Evolutionary conservation across 176 grass and related monocot species (phyloP).

Genomic region (Raddia distichophylla): DNA sequence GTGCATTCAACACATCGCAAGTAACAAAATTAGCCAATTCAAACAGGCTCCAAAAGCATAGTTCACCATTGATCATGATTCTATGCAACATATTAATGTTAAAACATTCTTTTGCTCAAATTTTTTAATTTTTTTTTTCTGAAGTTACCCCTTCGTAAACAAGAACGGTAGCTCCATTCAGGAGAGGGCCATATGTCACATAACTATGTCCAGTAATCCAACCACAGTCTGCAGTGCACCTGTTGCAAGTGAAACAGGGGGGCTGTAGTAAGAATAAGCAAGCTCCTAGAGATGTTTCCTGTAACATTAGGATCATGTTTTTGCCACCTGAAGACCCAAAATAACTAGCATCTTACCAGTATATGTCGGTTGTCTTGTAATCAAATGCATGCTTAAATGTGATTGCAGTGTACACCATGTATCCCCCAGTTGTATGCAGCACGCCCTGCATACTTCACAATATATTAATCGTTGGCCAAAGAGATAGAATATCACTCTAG

Average conservation of each 20-base stretch:
- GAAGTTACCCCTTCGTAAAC: slow-evolving; percentile 93
- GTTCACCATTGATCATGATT: neutral
- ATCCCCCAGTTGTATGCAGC: slow-evolving; percentile 94
- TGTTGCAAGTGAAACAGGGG: slow-evolving; percentile 51
- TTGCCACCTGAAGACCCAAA: slow-evolving; percentile 9
- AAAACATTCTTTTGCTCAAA: neutral
- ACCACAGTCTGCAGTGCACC: slow-evolving; percentile 99
- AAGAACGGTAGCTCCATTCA: slow-evolving; percentile 90
- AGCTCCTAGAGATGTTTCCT: neutral
- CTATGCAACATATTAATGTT: slow-evolving; percentile 13
- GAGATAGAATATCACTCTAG: neutral
- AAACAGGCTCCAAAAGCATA: slow-evolving; percentile 3
- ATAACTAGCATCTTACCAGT: slow-evolving; percentile 65
- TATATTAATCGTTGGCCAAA: slow-evolving; percentile 34
- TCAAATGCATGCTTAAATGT: slow-evolving; percentile 99
- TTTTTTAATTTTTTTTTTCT: neutral
- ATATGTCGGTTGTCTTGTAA: slow-evolving; percentile 90
- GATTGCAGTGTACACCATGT: slow-evolving; percentile 94
- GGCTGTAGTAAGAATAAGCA: slow-evolving; percentile 36
- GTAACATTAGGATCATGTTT: slow-evolving; percentile 26
- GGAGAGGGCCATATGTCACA: slow-evolving; percentile 91
- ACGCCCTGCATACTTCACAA: slow-evolving; percentile 69
- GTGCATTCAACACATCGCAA: slow-evolving; percentile 31
- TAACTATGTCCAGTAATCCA: slow-evolving; percentile 99
- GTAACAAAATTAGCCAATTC: neutral